phyloP scores from a whole-genome alignment of 2,329 filamentous ascomycete species.

The Monilinia fructigena region DNA sequence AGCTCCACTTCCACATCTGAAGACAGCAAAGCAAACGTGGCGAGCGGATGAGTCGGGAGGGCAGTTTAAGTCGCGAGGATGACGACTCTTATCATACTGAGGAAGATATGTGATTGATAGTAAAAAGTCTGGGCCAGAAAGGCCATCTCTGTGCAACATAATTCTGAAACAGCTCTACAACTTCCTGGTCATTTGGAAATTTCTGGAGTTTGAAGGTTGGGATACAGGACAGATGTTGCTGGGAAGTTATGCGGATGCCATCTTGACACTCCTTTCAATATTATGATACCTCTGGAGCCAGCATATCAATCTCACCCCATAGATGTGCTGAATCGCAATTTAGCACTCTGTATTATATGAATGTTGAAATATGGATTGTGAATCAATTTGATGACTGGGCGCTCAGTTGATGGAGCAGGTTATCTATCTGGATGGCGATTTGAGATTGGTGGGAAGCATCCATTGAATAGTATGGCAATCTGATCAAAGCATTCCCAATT shows the following conservation, averaged over 20 bases:
- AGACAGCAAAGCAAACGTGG: constrained; percentile 28
- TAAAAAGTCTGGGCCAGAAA: background rate
- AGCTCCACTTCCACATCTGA: constrained; percentile 24
- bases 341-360: background rate
- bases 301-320: background rate
- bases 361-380: background rate
- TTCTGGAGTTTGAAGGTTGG: constrained; percentile 14
- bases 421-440: background rate
- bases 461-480: background rate
- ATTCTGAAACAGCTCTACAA: constrained; percentile 2
- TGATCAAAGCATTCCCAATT: background rate
- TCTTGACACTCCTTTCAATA: background rate
- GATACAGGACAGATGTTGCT: background rate
- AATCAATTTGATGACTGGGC: background rate
- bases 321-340: background rate
- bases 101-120: background rate
- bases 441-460: background rate
- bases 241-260: background rate
- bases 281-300: background rate
- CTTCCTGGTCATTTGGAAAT: background rate
- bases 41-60: constrained; percentile 27
- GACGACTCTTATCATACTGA: no score
- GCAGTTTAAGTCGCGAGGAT: background rate
- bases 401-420: background rate
- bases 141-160: background rate